These are phyloP conservation scores for Penicillium hordei DNA, from an alignment of 2,329 filamentous ascomycete species.

Conservation along the genomic window DNA sequence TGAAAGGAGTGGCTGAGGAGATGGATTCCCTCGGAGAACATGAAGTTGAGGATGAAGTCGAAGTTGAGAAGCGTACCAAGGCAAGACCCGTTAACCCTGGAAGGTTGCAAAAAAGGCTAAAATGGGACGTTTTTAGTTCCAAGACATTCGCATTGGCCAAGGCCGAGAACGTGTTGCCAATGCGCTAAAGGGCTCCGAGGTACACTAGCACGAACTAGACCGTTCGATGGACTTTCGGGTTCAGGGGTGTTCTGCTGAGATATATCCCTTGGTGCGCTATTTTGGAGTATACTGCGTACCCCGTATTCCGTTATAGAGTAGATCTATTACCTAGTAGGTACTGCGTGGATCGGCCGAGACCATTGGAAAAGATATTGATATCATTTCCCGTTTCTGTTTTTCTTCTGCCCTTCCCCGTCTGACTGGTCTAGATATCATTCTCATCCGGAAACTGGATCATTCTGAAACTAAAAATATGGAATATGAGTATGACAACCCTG, in stretches of 20 bases:
- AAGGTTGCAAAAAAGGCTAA: background rate
- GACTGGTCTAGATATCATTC: background rate
- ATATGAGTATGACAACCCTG: too few species aligned
- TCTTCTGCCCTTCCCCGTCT: background rate
- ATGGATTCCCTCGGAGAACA: background rate
- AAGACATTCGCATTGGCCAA: conserved; percentile 7
- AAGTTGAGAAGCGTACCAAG: background rate
- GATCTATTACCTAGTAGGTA: background rate
- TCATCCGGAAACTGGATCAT: background rate
- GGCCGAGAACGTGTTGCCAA: conserved; percentile 12
- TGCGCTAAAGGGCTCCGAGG: background rate
- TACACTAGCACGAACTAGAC: conserved; percentile 25
- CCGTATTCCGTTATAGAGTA: background rate
- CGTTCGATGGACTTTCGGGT: conserved; percentile 19
- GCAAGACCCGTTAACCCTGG: background rate
- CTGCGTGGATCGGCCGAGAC: too few species aligned
- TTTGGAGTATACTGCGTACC: too few species aligned
- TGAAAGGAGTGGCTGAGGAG: background rate
- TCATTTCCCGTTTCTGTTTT: too few species aligned
- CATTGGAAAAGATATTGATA: too few species aligned
- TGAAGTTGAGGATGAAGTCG: background rate
- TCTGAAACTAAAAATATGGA: too few species aligned
- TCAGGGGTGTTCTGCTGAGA: background rate
- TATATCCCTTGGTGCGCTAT: background rate
- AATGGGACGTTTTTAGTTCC: background rate